Evolutionary conservation across 2,329 filamentous ascomycete species (phyloP), one percentile per base, ranked within the genome.

Genomic region (Fusarium temperatum): DNA sequence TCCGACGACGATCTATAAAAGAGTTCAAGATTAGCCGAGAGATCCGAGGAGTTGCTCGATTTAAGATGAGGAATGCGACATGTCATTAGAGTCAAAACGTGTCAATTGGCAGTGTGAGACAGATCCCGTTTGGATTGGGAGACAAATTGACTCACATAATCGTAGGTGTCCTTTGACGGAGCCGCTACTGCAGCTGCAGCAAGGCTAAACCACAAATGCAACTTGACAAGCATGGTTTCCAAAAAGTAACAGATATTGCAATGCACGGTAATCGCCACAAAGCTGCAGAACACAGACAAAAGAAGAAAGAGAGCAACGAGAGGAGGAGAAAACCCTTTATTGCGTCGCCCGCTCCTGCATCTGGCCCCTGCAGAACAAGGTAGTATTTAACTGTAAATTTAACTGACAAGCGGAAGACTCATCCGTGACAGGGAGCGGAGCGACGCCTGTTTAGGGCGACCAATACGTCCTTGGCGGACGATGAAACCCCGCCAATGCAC

Each of bases 1-100:
- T 15, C 80, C 80, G 4, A 80, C 69, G n/a, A 81, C 74, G 26
- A 81, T 76, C 66, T 69, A 12, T 18, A 5, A 36, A 14, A 24
- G 17, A 26, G 20, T 35, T 47, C 22, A 10, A 4, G 38, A 44
- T 69, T 32, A 69, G 44, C 5, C 15, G 20, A 28, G 26, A n/a
- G 24, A 26, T 51, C 5, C n/a, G 44, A 24, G 22, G 20, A 24
- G 8, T n/a, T 13, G 14, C 22, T 58, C 18, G 11, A 50, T 28
- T 6, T 15, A n/a, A n/a, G 12, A 24, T 45, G 51, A 26, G 2
- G 18, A 39, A 54, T 54, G 51, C 51, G 51, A 39, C 51, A 38
- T 54, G 20, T 54, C 24, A 39, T n/a, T 39, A 18, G 35, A 54
- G 35, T 54, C 28, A 13, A 22, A 54, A 54, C 51, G 20, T 22